Percentiles rank a stretch among this genome's conserved stretches.
These are phyloP conservation scores for Hypoxylon fuscum DNA, from an alignment of 495 filamentous ascomycete species.

Conservation along the genomic window DNA sequence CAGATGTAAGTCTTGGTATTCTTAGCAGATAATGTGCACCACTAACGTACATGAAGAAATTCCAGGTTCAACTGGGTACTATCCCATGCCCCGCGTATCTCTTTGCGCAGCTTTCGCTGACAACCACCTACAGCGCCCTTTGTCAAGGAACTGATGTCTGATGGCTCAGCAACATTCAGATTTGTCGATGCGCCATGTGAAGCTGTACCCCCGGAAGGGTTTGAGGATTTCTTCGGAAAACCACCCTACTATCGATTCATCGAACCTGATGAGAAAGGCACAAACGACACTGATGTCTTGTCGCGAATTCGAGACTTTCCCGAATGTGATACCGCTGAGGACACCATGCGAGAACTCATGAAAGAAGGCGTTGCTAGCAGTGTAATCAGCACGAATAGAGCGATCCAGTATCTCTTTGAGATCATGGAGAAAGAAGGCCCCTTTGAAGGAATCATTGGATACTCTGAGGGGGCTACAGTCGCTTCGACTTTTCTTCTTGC, in stretches of 20 bases:
- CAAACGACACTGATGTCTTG: slow-evolving; percentile 56
- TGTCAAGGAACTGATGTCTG: slow-evolving; percentile 56
- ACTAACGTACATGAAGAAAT: slow-evolving; percentile 55
- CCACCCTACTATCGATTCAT: slow-evolving; percentile 62
- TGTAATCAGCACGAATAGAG: slow-evolving; percentile 52
- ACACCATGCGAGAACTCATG: slow-evolving; percentile 62
- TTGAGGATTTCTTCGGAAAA: slow-evolving; percentile 62
- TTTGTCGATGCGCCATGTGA: slow-evolving; percentile 60
- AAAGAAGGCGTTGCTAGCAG: slow-evolving; percentile 56
- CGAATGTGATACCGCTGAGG: slow-evolving; percentile 56
- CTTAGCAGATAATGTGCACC: neutral
- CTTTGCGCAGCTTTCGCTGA: slow-evolving; percentile 8
- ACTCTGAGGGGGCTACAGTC: slow-evolving; percentile 69
- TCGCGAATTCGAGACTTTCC: slow-evolving; percentile 61
- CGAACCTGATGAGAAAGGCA: slow-evolving; percentile 55
- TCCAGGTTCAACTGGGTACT: slow-evolving; percentile 61
- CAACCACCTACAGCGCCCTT: slow-evolving; percentile 49
- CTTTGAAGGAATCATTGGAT: slow-evolving; percentile 65
- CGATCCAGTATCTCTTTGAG: slow-evolving; percentile 54
- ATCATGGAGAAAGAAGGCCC: slow-evolving; percentile 62
- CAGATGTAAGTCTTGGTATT: slow-evolving; percentile 53
- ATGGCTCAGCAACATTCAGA: slow-evolving; percentile 54
- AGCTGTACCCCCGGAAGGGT: slow-evolving; percentile 57
- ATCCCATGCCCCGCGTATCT: slow-evolving; percentile 4
- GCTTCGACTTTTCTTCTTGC: slow-evolving; percentile 65